Percentiles rank a stretch among this genome's conserved stretches.
Evolutionary conservation across 345 rosid species (phyloP).

Genomic region (Eucalyptus microcorys): DNA sequence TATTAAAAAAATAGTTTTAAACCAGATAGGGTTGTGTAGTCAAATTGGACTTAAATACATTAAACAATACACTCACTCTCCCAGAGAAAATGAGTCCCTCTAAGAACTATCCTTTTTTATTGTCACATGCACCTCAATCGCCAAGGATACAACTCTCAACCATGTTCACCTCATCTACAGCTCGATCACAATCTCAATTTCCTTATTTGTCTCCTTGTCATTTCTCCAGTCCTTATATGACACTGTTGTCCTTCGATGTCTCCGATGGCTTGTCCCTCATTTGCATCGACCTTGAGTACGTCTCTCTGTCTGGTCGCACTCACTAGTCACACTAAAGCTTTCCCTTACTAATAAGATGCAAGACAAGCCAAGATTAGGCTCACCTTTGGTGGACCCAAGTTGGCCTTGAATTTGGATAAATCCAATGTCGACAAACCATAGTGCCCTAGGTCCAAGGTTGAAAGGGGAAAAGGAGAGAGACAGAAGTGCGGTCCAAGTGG

Average conservation of each 20-base stretch:
- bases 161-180: neutral
- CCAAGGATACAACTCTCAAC: neutral
- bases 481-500: neutral
- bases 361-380: neutral
- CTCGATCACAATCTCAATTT: neutral
- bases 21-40: neutral
- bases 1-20: neutral
- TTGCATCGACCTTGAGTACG: neutral
- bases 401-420: neutral
- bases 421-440: neutral
- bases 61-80: neutral
- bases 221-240: fast-evolving
- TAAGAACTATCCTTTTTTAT: neutral
- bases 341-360: neutral
- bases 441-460: neutral
- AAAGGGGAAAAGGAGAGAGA: neutral
- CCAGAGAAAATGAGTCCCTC: neutral
- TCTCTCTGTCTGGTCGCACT: neutral
- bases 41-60: neutral
- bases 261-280: neutral
- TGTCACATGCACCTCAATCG: neutral
- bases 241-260: neutral
- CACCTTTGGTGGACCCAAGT: neutral
- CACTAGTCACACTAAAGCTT: neutral
- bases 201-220: neutral